A percentile compares a stretch with the other conserved stretches of the same genome.
Evolutionary conservation across 352 stramenopile genomes (phyloP).

Genomic region (Pythium chondricola): DNA sequence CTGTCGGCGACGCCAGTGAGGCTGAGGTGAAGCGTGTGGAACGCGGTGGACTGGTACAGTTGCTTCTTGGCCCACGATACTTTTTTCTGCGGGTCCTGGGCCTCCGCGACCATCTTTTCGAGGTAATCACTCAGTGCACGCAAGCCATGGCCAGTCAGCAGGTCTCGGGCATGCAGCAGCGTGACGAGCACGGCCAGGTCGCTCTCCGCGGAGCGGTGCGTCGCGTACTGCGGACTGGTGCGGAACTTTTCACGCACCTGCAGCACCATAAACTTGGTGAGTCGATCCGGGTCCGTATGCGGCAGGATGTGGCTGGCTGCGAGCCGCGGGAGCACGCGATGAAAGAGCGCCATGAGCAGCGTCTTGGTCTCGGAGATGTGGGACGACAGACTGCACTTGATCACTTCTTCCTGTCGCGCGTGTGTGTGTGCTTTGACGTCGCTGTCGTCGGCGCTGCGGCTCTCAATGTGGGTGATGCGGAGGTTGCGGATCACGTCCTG

Average conservation of each 20-base stretch:
- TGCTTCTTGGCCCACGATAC: constrained; percentile 80
- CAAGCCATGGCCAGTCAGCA: constrained; percentile 72
- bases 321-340: constrained; percentile 55
- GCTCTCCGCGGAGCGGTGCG: constrained; percentile 64
- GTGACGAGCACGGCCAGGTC: constrained; percentile 72
- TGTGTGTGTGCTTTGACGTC: constrained; percentile 91
- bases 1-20: constrained; percentile 25
- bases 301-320: constrained; percentile 51
- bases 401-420: constrained; percentile 75
- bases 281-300: constrained; percentile 62
- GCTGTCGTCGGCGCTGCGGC: constrained; percentile 90
- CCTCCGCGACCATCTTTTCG: constrained; percentile 44
- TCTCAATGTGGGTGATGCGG: constrained; percentile 93
- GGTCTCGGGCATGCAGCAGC: constrained; percentile 68
- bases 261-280: constrained; percentile 77
- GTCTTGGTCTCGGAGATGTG: constrained; percentile 63
- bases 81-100: constrained; percentile 29
- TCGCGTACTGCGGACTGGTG: constrained; percentile 50
- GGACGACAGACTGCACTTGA: constrained; percentile 55
- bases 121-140: constrained; percentile 70
- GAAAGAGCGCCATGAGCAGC: constrained; percentile 57
- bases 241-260: constrained; percentile 71
- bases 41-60: constrained; percentile 65
- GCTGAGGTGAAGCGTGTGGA: constrained; percentile 48
- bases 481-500: constrained; percentile 95